Percentiles rank a stretch among this genome's conserved stretches.
Evolutionary conservation across 2,329 filamentous ascomycete genomes (phyloP).

Genomic region (Aspergillus sp.): DNA sequence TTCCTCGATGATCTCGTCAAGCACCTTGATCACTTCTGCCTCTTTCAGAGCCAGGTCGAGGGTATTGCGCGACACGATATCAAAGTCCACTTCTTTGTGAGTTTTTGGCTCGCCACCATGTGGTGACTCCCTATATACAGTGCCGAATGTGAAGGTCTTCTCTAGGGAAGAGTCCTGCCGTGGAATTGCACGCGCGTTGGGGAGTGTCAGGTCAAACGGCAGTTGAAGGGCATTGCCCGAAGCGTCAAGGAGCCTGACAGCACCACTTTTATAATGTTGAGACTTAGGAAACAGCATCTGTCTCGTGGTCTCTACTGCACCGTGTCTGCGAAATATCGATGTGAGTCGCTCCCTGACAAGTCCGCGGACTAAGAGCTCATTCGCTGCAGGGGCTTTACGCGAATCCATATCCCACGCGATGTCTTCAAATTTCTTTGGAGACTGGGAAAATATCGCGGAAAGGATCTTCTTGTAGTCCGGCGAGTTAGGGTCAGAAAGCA

Average conservation of each 20-base stretch:
- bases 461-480: conserved; percentile 90
- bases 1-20: conserved; percentile 84
- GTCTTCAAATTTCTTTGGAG: conserved; percentile 78
- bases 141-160: conserved; percentile 84
- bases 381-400: conserved; percentile 55
- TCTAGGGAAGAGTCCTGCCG: conserved; percentile 66
- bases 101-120: conserved; percentile 80
- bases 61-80: conserved; percentile 84
- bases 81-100: conserved; percentile 91
- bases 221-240: conserved; percentile 88
- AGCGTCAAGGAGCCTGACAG: conserved; percentile 78
- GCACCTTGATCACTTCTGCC: conserved; percentile 88
- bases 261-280: conserved; percentile 72
- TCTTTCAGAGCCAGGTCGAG: conserved; percentile 86
- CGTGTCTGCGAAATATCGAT: conserved; percentile 84
- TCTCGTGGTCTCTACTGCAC: conserved; percentile 79
- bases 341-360: conserved; percentile 75
- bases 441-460: conserved; percentile 78
- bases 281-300: conserved; percentile 82
- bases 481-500: conserved; percentile 76
- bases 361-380: conserved; percentile 67
- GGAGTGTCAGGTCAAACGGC: conserved; percentile 91
- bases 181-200: conserved; percentile 82
- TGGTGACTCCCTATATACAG: conserved; percentile 78
- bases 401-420: conserved; percentile 75